Conservation (phyloP, 129 eudicot species). For the Flaveria robusta region DNA sequence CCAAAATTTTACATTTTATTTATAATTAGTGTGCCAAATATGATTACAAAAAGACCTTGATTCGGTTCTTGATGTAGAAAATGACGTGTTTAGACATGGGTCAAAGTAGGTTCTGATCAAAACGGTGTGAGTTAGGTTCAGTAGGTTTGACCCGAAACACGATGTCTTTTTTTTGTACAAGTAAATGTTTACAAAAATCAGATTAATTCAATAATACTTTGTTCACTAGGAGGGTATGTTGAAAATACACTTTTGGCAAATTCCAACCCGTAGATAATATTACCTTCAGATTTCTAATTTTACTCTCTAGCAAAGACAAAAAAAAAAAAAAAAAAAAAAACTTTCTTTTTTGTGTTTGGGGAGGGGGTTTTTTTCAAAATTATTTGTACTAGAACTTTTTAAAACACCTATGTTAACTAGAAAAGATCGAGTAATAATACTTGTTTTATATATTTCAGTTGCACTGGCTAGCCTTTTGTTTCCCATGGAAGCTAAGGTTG, state of each 20-base stretch:
- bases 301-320: too few species aligned
- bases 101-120: constrained; percentile 1
- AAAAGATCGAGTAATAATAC: background rate
- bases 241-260: too few species aligned
- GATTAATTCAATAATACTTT: too few species aligned
- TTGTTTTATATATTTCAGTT: constrained; percentile 47
- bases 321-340: too few species aligned
- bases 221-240: too few species aligned
- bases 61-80: background rate
- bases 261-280: too few species aligned
- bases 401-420: background rate
- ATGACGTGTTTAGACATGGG: background rate
- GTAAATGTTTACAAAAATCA: too few species aligned
- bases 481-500: constrained; percentile 95
- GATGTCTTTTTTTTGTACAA: too few species aligned
- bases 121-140: background rate
- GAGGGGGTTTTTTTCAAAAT: too few species aligned
- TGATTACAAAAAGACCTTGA: background rate
- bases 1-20: background rate
- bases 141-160: too few species aligned
- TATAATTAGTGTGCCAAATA: background rate
- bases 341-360: too few species aligned
- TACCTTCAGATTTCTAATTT: too few species aligned
- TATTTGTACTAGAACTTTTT: background rate
- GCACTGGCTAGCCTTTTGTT: constrained; percentile 74